phyloP scores from a whole-genome alignment of 805 yeast species.

The Ogataea glucozyma region DNA sequence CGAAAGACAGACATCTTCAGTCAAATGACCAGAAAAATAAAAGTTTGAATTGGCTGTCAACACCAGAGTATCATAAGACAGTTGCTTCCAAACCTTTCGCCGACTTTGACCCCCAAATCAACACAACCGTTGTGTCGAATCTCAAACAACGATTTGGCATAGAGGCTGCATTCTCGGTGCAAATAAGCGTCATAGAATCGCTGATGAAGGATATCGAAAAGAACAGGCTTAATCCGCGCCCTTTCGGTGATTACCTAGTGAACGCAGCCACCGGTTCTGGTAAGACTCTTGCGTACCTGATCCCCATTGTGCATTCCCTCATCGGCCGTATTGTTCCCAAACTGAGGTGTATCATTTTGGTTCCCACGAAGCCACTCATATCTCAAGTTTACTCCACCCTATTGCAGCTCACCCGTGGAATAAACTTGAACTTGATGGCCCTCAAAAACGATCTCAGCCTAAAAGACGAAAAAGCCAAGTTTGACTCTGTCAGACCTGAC shows the following conservation, averaged over 20 bases:
- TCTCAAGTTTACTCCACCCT: conserved; percentile 76
- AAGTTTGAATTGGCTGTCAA: conserved; percentile 64
- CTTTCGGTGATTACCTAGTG: conserved; percentile 76
- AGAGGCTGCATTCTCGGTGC: conserved; percentile 72
- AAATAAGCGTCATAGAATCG: conserved; percentile 62
- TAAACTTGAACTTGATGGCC: conserved; percentile 62
- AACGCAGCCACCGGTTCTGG: conserved; percentile 97
- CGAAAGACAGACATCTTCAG: conserved; percentile 47
- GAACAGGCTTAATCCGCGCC: conserved; percentile 47
- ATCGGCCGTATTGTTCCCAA: conserved; percentile 65
- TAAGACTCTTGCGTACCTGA: conserved; percentile 83
- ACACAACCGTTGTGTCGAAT: conserved; percentile 46
- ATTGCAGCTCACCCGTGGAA: conserved; percentile 60
- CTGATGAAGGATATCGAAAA: conserved; percentile 44
- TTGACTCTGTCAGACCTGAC: conserved; percentile 55
- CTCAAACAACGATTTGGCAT: conserved; percentile 46
- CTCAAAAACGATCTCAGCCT: conserved; percentile 56
- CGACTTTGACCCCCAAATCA: conserved; percentile 45
- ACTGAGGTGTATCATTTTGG: conserved; percentile 72
- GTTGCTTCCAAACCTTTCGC: conserved; percentile 47
- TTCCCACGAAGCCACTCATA: conserved; percentile 89
- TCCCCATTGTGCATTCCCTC: conserved; percentile 78
- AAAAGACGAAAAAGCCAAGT: conserved; percentile 59
- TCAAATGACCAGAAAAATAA: conserved; percentile 35
- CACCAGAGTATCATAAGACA: conserved; percentile 59